Base-by-base conservation (phyloP, 768 basidiomycete genomes). In the Rhodosporidiobolus sp. region DNA sequence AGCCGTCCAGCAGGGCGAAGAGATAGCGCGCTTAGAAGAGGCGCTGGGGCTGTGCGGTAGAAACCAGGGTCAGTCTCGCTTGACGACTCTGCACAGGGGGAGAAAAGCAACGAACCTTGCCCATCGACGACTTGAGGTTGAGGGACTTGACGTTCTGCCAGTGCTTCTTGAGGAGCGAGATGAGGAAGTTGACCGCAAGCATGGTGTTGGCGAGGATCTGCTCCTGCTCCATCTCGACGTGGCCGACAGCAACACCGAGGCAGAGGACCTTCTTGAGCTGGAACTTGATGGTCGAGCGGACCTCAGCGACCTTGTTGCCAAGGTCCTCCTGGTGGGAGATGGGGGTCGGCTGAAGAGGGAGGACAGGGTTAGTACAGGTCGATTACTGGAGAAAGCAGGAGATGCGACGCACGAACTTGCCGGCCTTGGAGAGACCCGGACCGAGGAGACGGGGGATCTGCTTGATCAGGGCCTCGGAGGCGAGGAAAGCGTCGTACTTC, bases 161-260 rank as follows among this genome's bases (percentile, higher is more conserved):
- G 85, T 95, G 91, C 88, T 99, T 99, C 88, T 98, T 98, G 82
- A 99, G 88, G 73, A 99, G 85, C 28, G 96, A 98, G 80, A 99
- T 93, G 79, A 99, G 87, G 88, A 99, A 99, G 89, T 99, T 99
- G 87, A 98, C 95, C 83, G 92, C 91, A 80, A 99, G 84, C 96
- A 99, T 99, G 85, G 95, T 91, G 84, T 99, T 99, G 75, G 83
- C 90, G 78, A 98, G 86, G 74, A 98, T 90, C 84, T 97, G 92
- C 83, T 99, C 96, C 77, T 97, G 94, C 70, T 86, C 89, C 94
- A 99, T 97, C 82, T 95, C 86, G 82, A 95, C 86, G 84, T 99
- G 94, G 79, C 94, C 96, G 75, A 99, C 90, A 79, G 96, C 96
- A 77, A 98, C 95, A 85, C 94, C 96, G 84, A 99, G 86, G 85